phyloP scores from a whole-genome alignment of 1,139 yeast genomes.

The Hansenula sp. region DNA sequence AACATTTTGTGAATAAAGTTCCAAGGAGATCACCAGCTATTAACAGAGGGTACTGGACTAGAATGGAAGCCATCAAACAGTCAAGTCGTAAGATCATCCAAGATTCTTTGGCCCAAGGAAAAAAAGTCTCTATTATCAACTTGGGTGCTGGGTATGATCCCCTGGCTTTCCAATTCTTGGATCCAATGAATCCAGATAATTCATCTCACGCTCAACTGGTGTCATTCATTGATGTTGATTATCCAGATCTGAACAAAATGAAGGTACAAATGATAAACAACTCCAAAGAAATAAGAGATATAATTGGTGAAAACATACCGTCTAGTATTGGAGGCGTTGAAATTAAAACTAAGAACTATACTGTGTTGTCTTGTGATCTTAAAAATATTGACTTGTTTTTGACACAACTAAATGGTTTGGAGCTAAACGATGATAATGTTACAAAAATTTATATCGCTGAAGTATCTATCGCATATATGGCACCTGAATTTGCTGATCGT shows the following conservation, averaged over 20 bases:
- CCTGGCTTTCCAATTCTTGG: conserved; percentile 64
- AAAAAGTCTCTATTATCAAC: conserved; percentile 46
- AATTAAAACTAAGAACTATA: conserved; percentile 45
- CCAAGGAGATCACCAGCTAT: conserved; percentile 77
- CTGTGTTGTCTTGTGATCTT: conserved; percentile 70
- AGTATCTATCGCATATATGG: conserved; percentile 81
- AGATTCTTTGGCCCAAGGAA: conserved; percentile 20
- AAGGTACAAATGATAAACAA: conserved; percentile 50
- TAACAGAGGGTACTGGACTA: conserved; percentile 79
- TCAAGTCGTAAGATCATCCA: conserved; percentile 44
- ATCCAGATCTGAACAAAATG: conserved; percentile 60
- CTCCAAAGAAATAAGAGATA: conserved; percentile 41
- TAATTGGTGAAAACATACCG: conserved; percentile 36
- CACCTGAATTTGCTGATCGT: conserved; percentile 61
- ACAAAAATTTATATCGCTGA: conserved; percentile 70
- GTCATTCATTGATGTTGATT: conserved; percentile 68
- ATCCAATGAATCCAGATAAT: conserved; percentile 26
- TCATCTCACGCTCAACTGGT: conserved; percentile 27
- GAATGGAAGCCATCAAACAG: conserved; percentile 67
- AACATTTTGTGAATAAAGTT: conserved; percentile 63
- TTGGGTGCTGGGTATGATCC: conserved; percentile 85
- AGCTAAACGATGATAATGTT: conserved; percentile 27
- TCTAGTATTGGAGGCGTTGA: conserved; percentile 26
- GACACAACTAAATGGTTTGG: conserved; percentile 28
- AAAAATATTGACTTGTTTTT: conserved; percentile 44